Conservation (phyloP, 2,329 filamentous ascomycete genomes). For the Cadophora luteo-olivacea region DNA sequence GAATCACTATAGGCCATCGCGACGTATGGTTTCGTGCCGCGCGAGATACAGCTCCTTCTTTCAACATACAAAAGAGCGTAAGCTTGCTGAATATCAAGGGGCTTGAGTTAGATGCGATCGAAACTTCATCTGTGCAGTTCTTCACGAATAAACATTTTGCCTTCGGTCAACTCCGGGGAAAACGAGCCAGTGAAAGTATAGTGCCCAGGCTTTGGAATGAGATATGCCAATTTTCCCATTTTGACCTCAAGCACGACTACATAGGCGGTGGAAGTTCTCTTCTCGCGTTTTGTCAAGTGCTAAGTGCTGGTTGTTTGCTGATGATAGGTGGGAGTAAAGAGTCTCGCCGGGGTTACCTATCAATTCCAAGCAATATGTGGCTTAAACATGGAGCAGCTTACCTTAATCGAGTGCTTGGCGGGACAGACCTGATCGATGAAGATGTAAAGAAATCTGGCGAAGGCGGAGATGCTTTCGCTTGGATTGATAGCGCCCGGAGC, state of each 20-base stretch:
- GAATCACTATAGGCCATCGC: background rate
- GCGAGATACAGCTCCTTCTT: background rate
- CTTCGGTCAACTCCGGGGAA: background rate
- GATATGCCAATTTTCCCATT: background rate
- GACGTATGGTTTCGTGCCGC: background rate
- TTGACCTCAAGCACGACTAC: background rate
- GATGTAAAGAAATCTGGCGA: background rate
- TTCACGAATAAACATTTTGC: background rate
- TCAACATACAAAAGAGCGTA: background rate
- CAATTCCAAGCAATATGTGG: background rate
- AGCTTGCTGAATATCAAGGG: background rate
- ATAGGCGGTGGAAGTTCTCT: background rate
- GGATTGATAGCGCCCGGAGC: background rate
- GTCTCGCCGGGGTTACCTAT: background rate
- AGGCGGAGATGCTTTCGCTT: background rate
- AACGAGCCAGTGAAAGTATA: background rate
- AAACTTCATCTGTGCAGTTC: background rate
- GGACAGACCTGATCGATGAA: background rate
- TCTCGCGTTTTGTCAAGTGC: background rate
- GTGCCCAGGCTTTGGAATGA: background rate
- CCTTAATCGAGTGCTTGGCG: background rate
- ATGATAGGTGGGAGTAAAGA: background rate
- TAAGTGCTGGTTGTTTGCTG: background rate
- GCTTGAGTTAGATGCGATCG: background rate
- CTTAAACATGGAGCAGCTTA: background rate